Percentiles rank a stretch among this genome's conserved stretches.
Conservation (phyloP, 495 filamentous ascomycete genomes). For the Bryoglossum gracile region DNA sequence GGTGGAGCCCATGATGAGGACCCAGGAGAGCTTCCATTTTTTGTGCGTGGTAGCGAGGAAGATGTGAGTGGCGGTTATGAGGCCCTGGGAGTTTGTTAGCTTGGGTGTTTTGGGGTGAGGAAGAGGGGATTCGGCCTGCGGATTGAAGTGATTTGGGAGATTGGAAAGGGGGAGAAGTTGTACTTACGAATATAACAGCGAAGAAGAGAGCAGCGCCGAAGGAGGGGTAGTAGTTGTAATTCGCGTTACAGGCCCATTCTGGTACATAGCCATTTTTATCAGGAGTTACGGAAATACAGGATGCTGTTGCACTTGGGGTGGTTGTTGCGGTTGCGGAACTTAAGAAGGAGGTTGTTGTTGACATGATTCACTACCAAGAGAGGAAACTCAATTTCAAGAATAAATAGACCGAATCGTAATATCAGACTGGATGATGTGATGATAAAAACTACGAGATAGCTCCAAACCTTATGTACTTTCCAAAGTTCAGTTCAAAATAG, state of each 20-base stretch:
- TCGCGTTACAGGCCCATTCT: constrained; percentile 32
- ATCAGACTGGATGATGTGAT: too few species aligned
- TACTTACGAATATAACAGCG: constrained; percentile 30
- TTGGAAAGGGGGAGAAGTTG: too few species aligned
- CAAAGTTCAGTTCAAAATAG: too few species aligned
- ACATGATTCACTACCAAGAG: too few species aligned
- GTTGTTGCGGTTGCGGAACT: constrained; percentile 5
- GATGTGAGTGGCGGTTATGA: constrained; percentile 28
- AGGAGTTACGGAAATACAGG: constrained; percentile 26
- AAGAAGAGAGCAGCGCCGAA: constrained; percentile 33
- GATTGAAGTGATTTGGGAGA: too few species aligned
- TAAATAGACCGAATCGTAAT: too few species aligned
- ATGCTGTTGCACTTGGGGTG: constrained; percentile 12
- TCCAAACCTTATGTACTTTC: too few species aligned
- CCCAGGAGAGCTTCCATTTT: constrained; percentile 45
- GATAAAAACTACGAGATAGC: too few species aligned
- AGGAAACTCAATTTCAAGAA: too few species aligned
- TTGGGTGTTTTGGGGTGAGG: too few species aligned
- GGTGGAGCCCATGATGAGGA: constrained; percentile 39
- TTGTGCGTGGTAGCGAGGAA: constrained; percentile 29
- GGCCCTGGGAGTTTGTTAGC: too few species aligned
- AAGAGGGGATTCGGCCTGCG: too few species aligned
- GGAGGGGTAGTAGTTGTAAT: constrained; percentile 33
- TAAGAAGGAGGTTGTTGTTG: constrained; percentile 15
- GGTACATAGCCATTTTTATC: constrained; percentile 38